Base-by-base conservation (phyloP, 2,329 filamentous ascomycete genomes). In the Talaromyces sp. region DNA sequence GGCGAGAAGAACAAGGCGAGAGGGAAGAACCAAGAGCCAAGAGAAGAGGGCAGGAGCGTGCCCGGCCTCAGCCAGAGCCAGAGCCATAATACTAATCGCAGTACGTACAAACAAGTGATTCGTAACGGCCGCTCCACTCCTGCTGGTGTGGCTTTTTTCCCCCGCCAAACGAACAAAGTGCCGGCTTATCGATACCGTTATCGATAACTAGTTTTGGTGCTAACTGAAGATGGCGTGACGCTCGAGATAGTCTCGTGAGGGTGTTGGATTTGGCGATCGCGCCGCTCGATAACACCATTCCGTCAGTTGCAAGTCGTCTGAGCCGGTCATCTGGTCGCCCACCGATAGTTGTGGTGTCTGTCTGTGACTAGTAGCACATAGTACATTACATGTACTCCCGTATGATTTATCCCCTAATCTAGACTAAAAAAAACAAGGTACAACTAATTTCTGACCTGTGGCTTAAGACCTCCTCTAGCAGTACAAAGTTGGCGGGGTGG, bases 11-110 rank as follows among this genome's bases (percentile, higher is more conserved):
- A 28, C 23, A 42, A 56, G 50, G 6, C 18, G 8, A 14, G 27
- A 44, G 7, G 30, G 27, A 61, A 7, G 7, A 23, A 23, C 23
- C 23, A 23, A 23, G 23, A 23, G 23, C 23, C 23, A 23, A 1
- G 23, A 23, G 23, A 47, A 53, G 55, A 53, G 47, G 47, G 55
- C 55, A 58, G 42, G 40, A 56, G 42, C 53, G 59, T 33, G 16
- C 14, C 36, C 14, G 36, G n/a, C 36, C 12, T 23, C 23, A 23
- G 23, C 23, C 23, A 23, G 23, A 1, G 23, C 23, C 23, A 23
- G 23, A 23, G 23, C 23, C 23, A 23, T 1, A 23, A n/a, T n/a
- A n/a, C n/a, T n/a, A 33, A 33, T 33, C 31, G 10, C 16, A 5
- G 34, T 23, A 23, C 23, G 23, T 2, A 23, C 23, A n/a, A 6